phyloP scores from a whole-genome alignment of 768 basidiomycete species.

The Kwoniella botswanensis region DNA sequence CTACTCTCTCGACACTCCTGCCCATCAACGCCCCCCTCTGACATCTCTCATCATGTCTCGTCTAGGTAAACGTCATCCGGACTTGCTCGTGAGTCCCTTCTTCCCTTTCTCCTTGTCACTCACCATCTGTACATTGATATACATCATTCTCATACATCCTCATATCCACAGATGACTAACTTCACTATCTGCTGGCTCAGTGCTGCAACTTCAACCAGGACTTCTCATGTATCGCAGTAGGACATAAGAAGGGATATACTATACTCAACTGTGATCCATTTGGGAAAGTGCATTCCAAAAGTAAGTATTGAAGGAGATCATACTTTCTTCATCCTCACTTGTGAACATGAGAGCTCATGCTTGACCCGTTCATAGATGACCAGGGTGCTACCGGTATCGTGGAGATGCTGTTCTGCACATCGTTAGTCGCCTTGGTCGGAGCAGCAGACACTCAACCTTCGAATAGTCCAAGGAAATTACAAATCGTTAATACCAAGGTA shows the following conservation, averaged over 20 bases:
- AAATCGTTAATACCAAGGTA: slow-evolving; percentile 99
- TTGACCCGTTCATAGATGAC: slow-evolving; percentile 60
- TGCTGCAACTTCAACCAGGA: slow-evolving; percentile 91
- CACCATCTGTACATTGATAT: neutral
- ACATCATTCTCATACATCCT: neutral
- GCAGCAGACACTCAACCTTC: slow-evolving; percentile 84
- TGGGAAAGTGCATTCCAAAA: slow-evolving; percentile 91
- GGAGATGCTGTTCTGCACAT: slow-evolving; percentile 99
- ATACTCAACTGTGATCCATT: slow-evolving; percentile 99
- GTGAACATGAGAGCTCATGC: neutral
- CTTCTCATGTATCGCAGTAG: slow-evolving; percentile 95
- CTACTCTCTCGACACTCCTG: neutral
- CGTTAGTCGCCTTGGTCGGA: slow-evolving; percentile 93
- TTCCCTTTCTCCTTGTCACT: neutral
- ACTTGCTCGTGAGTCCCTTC: slow-evolving; percentile 49
- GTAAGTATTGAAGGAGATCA: slow-evolving; percentile 63
- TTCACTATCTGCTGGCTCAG: slow-evolving; percentile 22
- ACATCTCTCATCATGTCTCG: slow-evolving; percentile 39
- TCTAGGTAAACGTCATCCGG: slow-evolving; percentile 54
- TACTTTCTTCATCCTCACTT: neutral
- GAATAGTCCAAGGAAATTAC: slow-evolving; percentile 87
- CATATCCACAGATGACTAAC: neutral
- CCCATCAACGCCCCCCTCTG: neutral
- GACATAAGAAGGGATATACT: slow-evolving; percentile 91
- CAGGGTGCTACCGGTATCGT: slow-evolving; percentile 95